phyloP scores from a whole-genome alignment of 2,329 filamentous ascomycete species.

The Colletotrichum chlorophyti region DNA sequence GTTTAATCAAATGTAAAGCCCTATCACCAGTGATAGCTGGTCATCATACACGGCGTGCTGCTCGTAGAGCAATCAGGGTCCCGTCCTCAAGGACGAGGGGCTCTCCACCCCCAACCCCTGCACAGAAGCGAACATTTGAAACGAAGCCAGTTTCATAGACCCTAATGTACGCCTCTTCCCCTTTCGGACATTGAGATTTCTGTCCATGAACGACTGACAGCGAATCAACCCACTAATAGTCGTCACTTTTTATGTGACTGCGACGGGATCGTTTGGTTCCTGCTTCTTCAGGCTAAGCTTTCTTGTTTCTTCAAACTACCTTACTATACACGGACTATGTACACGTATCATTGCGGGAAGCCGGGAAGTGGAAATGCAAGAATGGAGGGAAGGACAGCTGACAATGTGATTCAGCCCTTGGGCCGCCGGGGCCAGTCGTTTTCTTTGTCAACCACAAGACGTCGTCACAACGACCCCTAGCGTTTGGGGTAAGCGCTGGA shows the following conservation, averaged over 20 bases:
- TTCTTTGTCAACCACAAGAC: conserved; percentile 14
- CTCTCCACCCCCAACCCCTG: neutral
- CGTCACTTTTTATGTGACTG: conserved; percentile 4
- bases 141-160: conserved; percentile 26
- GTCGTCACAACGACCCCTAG: conserved; percentile 17
- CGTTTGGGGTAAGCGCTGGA: conserved; percentile 26
- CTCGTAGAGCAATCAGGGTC: conserved; percentile 11
- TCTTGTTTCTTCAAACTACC: conserved; percentile 18
- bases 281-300: conserved; percentile 23
- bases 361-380: conserved; percentile 2
- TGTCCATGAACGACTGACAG: conserved; percentile 15
- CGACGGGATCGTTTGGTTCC: conserved; percentile 23
- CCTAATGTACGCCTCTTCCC: conserved; percentile 18
- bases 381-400: neutral
- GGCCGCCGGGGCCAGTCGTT: conserved; percentile 18
- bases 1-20: conserved; percentile 9
- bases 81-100: no score
- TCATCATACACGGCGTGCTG: conserved; percentile 19
- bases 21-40: neutral
- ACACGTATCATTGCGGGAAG: neutral
- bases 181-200: conserved; percentile 22
- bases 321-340: neutral
- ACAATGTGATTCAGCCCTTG: conserved; percentile 6
- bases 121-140: conserved; percentile 22
- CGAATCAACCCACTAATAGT: conserved; percentile 17